Conservation (phyloP, 169 alveolate species). For the Plasmodium gaboni region DNA sequence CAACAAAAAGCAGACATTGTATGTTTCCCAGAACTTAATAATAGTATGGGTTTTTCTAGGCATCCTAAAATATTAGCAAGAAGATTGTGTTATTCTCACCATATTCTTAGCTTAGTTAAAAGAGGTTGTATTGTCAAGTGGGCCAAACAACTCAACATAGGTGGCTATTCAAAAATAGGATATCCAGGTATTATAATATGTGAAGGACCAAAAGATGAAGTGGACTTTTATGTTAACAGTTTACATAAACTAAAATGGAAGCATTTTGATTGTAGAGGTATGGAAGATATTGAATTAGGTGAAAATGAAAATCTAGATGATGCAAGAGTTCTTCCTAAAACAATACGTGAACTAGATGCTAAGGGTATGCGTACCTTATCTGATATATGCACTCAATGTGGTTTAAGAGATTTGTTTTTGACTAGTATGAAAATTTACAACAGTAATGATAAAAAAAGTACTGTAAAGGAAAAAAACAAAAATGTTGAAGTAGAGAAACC, state of each 20-base stretch:
- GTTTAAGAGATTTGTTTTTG: slow-evolving; percentile 78
- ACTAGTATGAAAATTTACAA: slow-evolving; percentile 83
- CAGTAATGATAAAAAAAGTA: slow-evolving; percentile 5
- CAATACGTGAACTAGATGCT: slow-evolving; percentile 77
- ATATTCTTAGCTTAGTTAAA: slow-evolving; percentile 77
- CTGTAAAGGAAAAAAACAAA: slow-evolving; percentile 5
- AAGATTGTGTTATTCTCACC: slow-evolving; percentile 81
- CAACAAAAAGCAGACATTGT: neutral
- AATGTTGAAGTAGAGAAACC: neutral
- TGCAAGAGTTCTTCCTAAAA: slow-evolving; percentile 76
- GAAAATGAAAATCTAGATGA: slow-evolving; percentile 70
- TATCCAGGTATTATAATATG: slow-evolving; percentile 83
- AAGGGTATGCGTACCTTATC: slow-evolving; percentile 81
- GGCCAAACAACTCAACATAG: slow-evolving; percentile 82
- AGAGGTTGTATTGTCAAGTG: slow-evolving; percentile 78
- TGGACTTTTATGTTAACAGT: slow-evolving; percentile 79
- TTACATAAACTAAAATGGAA: slow-evolving; percentile 83
- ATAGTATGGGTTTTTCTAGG: slow-evolving; percentile 15
- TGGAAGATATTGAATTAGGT: slow-evolving; percentile 61
- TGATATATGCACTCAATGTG: slow-evolving; percentile 77
- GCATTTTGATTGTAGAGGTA: slow-evolving; percentile 82
- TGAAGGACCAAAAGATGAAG: slow-evolving; percentile 83
- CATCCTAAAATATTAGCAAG: slow-evolving; percentile 52
- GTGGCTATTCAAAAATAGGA: slow-evolving; percentile 84
- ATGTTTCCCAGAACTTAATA: slow-evolving; percentile 8